These are phyloP conservation scores for Xylariaceae sp. DNA, from an alignment of 2,329 filamentous ascomycete species.

Conservation along the genomic window DNA sequence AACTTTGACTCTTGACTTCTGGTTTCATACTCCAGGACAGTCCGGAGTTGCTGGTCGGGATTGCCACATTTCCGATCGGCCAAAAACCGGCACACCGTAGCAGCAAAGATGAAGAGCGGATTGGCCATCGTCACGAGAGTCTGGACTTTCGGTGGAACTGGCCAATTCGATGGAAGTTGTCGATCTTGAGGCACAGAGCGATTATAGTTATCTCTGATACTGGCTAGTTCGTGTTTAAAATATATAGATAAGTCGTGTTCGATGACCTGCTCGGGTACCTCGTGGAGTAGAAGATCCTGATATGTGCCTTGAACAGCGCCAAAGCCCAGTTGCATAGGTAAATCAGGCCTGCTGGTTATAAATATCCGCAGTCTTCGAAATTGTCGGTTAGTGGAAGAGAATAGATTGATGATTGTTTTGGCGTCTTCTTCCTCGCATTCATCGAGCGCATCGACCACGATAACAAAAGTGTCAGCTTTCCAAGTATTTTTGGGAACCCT, in stretches of 20 bases:
- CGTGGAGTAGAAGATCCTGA: constrained; percentile 36
- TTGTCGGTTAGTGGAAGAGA: neutral
- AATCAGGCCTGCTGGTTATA: constrained; percentile 41
- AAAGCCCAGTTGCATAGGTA: constrained; percentile 39
- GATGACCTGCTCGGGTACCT: constrained; percentile 32
- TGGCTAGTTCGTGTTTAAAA: constrained; percentile 30
- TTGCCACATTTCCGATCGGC: neutral
- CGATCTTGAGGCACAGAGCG: neutral
- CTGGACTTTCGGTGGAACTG: constrained; percentile 17
- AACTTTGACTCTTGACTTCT: constrained; percentile 11
- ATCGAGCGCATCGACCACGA: neutral
- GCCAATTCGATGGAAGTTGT: constrained; percentile 31
- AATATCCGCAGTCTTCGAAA: constrained; percentile 25
- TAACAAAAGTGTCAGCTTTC: neutral
- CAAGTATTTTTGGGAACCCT: neutral
- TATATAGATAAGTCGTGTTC: constrained; percentile 37
- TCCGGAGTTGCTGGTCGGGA: neutral
- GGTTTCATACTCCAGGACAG: constrained; percentile 1
- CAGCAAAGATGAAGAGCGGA: constrained; percentile 32
- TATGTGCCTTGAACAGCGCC: constrained; percentile 26
- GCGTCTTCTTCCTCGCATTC: neutral
- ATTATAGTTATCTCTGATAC: constrained; percentile 30
- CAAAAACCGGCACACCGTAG: constrained; percentile 31
- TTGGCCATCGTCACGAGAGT: constrained; percentile 20
- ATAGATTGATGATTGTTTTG: neutral